Conservation (phyloP, 257 asterid genomes). For the Solanum sejunctum region DNA sequence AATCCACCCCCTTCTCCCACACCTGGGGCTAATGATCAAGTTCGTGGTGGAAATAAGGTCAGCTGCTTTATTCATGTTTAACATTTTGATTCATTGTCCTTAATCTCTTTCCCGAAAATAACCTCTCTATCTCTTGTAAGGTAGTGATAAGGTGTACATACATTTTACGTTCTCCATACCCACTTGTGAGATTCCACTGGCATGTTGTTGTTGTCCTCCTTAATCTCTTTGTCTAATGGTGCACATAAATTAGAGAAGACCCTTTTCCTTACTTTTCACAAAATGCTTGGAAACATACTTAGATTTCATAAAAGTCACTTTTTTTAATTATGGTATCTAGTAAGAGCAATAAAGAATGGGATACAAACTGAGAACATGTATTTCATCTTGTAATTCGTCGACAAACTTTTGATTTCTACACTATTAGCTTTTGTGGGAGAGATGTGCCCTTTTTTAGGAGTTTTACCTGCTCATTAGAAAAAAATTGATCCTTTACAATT, state of each 20-base stretch:
- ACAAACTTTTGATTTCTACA: background rate
- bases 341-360: background rate
- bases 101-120: background rate
- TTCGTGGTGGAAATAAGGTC: conserved; percentile 74
- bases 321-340: background rate
- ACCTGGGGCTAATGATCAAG: conserved; percentile 18
- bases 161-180: no score
- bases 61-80: background rate
- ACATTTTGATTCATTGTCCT: background rate
- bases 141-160: no score
- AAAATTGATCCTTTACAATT: background rate
- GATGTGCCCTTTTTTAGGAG: background rate
- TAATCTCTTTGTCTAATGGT: background rate
- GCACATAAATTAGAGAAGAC: background rate
- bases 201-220: no score
- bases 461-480: background rate
- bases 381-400: background rate
- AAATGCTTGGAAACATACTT: background rate
- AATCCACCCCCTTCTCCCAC: conserved; percentile 34
- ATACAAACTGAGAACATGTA: background rate
- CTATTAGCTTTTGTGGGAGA: background rate
- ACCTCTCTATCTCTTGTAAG: no score
- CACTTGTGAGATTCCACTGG: no score
- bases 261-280: background rate
- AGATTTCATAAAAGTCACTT: background rate